Evolutionary conservation across 495 filamentous ascomycete species (phyloP), one percentile per base, ranked within the genome.

Genomic region (Hypoxylon intermedium): DNA sequence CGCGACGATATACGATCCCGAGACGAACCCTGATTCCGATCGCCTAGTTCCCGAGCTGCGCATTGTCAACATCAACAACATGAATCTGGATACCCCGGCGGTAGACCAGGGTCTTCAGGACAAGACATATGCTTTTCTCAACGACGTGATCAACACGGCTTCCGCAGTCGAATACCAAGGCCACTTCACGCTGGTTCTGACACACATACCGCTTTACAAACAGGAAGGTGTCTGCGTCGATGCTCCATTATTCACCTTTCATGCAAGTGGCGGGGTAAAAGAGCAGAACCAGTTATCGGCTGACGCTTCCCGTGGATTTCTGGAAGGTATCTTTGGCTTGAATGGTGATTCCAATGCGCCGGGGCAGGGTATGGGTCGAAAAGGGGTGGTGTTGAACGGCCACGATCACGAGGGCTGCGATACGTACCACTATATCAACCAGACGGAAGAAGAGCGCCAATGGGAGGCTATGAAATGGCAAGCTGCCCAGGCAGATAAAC

Each of bases 321-420:
- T 97, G 12, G 85, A 90, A 68, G 88, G 89, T 0, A 82, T 97
- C 7, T 92, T 89, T 60, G 91, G 92, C 2, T 82, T 92, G 70
- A 90, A 77, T 60, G 85, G 84, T 0, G 79, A 87, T 23, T 57
- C 69, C 11, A 68, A 77, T 34, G 84, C 82, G 0, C 72, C 80
- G 2, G 81, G 72, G 9, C 67, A 73, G 9, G 89, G 89, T 3
- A 70, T 71, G 26, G 90, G 90, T 2, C 76, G 88, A 12, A 67
- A 58, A 9, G 86, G 84, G 9, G 68, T 98, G 7, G 84, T 98
- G 9, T 74, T 98, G 4, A 97, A 91, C 11, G 94, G 94, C 0
- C 94, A 98, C 65, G 94, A 98, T 67, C 94, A 98, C 66, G 87
- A 89, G 52, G 94, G 94, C 2, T 98, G 94, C 66, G 92, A 97